A percentile compares a stretch with the other conserved stretches of the same genome.
Conservation (phyloP, 768 basidiomycete species). For the Lentinus brumalis region DNA sequence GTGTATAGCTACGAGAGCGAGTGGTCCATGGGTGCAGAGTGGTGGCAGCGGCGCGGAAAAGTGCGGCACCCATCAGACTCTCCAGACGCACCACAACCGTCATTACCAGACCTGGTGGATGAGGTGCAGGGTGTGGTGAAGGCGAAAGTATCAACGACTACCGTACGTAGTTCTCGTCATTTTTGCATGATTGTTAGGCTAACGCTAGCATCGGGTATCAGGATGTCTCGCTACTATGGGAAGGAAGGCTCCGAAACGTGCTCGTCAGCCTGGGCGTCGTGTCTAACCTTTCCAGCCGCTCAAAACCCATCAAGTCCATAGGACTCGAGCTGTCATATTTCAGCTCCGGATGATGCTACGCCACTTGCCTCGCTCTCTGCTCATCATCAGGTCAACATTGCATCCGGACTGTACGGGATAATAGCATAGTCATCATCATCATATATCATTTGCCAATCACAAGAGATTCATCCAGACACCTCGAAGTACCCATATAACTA, state of each 20-base stretch:
- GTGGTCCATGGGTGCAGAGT: conserved; percentile 93
- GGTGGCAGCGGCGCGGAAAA: conserved; percentile 80
- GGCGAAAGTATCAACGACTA: conserved; percentile 85
- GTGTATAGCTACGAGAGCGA: conserved; percentile 97
- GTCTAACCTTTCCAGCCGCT: conserved; percentile 84
- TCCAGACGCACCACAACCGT: conserved; percentile 27
- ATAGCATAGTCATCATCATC: not conserved
- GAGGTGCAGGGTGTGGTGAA: conserved; percentile 84
- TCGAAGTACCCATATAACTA: conserved; percentile 8
- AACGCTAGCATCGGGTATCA: conserved; percentile 31
- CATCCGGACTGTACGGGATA: not conserved
- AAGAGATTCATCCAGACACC: conserved; percentile 14
- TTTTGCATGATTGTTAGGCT: not conserved
- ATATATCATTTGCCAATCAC: conserved; percentile 5
- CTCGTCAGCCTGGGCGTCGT: conserved; percentile 88
- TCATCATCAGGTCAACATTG: too few species aligned
- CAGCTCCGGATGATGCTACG: conserved; percentile 51
- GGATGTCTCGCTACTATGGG: conserved; percentile 93
- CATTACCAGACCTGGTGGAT: conserved; percentile 26
- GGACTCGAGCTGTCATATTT: conserved; percentile 96
- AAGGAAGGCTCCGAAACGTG: conserved; percentile 88
- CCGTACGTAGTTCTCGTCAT: conserved; percentile 49
- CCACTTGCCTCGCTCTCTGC: too few species aligned
- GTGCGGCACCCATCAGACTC: conserved; percentile 28
- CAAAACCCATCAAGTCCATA: conserved; percentile 85